phyloP scores from a whole-genome alignment of 2,329 filamentous ascomycete species.

The Colletotrichum destructivum region DNA sequence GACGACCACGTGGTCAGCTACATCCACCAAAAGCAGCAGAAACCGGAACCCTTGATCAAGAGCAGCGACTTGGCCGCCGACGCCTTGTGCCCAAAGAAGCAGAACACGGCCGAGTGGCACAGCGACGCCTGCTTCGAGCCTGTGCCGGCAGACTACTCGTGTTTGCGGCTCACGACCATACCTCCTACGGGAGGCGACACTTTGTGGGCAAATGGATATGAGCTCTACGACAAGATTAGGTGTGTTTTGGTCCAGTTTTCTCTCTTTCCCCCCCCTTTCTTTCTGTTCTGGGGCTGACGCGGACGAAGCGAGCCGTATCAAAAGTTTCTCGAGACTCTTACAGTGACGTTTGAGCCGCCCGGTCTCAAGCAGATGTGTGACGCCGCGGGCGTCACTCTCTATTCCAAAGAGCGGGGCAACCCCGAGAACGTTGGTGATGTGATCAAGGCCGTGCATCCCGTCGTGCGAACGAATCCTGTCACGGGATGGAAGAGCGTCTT shows the following conservation, averaged over 20 bases:
- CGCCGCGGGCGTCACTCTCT: slow-evolving; percentile 55
- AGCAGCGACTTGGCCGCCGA: slow-evolving; percentile 51
- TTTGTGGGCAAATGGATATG: slow-evolving; percentile 75
- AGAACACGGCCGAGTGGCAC: slow-evolving; percentile 53
- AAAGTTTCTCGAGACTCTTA: slow-evolving; percentile 62
- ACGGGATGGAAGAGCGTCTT: slow-evolving; percentile 71
- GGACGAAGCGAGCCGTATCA: slow-evolving; percentile 56
- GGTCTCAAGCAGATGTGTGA: slow-evolving; percentile 51
- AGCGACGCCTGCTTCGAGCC: slow-evolving; percentile 74
- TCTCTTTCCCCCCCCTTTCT: too few relatives aligned
- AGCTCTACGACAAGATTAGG: slow-evolving; percentile 69
- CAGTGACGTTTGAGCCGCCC: slow-evolving; percentile 55
- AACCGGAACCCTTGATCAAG: slow-evolving; percentile 53
- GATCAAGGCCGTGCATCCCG: slow-evolving; percentile 65
- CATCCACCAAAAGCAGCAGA: slow-evolving; percentile 66
- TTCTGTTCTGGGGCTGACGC: slow-evolving; percentile 48
- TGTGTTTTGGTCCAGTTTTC: not conserved
- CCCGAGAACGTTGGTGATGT: slow-evolving; percentile 69
- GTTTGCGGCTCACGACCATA: slow-evolving; percentile 68
- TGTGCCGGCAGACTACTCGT: slow-evolving; percentile 72
- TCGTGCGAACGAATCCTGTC: slow-evolving; percentile 72
- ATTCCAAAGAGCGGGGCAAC: slow-evolving; percentile 60
- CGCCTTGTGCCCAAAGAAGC: slow-evolving; percentile 50
- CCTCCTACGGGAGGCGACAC: slow-evolving; percentile 72
- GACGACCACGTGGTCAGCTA: slow-evolving; percentile 70